Percentiles rank a stretch among this genome's conserved stretches.
Evolutionary conservation across 768 basidiomycete species (phyloP).

Genomic region (Suillus lakei): DNA sequence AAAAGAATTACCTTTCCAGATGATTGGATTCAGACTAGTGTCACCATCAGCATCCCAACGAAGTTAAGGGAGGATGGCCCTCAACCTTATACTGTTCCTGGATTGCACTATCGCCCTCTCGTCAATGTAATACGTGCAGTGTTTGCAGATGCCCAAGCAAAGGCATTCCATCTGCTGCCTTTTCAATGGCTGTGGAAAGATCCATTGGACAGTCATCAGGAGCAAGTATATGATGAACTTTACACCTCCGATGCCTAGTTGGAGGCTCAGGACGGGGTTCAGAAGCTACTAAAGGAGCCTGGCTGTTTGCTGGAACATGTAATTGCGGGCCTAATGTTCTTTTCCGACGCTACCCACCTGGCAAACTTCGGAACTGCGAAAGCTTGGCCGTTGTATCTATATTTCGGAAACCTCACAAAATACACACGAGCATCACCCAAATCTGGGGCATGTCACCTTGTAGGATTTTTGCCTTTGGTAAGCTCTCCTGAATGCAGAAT

Average conservation of each 20-base stretch:
- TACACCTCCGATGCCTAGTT: conserved; percentile 23
- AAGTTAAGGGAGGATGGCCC: not conserved
- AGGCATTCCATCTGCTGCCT: conserved; percentile 26
- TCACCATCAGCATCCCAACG: no score
- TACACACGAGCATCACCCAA: conserved; percentile 21
- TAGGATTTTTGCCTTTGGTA: conserved; percentile 16
- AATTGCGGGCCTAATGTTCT: conserved; percentile 1
- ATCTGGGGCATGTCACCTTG: conserved; percentile 10
- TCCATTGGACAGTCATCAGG: conserved; percentile 4
- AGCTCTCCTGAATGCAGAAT: not conserved
- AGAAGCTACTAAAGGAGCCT: conserved; percentile 13
- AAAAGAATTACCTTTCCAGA: no score
- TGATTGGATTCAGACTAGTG: no score
- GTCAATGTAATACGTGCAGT: conserved; percentile 16
- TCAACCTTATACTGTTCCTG: conserved; percentile 10
- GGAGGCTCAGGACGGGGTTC: conserved; percentile 20
- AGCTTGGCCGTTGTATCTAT: conserved; percentile 29
- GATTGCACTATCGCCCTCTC: conserved; percentile 21
- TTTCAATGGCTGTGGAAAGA: conserved; percentile 23
- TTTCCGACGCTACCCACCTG: conserved; percentile 29
- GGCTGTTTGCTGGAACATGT: conserved; percentile 19
- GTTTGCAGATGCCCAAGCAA: conserved; percentile 6
- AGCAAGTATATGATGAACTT: conserved; percentile 21
- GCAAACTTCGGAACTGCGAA: conserved; percentile 32
- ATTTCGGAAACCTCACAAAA: conserved; percentile 28